phyloP scores from a whole-genome alignment of 768 basidiomycete species.

The Zangia roseola region DNA sequence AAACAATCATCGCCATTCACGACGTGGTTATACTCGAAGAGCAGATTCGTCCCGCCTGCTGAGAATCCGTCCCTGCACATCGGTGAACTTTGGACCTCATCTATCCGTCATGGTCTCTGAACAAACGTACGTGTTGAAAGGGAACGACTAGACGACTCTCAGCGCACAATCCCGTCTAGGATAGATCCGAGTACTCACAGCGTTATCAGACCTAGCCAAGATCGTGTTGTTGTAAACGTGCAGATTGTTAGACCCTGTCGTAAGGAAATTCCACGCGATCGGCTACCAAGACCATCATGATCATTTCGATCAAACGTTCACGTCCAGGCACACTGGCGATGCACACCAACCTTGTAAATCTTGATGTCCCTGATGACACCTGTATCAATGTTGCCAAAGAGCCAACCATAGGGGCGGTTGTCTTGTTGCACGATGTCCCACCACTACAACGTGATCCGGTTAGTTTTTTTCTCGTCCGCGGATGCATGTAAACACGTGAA shows the following conservation, averaged over 20 bases:
- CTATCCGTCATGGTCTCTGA: too few relatives aligned
- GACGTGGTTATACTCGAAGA: conserved; percentile 36
- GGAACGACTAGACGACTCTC: not conserved
- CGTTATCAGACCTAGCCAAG: conserved; percentile 47
- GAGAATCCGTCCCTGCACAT: too few relatives aligned
- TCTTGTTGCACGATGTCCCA: conserved; percentile 53
- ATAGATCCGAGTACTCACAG: conserved; percentile 4
- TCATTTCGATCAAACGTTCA: not conserved
- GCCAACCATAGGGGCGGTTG: conserved; percentile 55
- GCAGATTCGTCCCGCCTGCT: not conserved
- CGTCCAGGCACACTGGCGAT: not conserved
- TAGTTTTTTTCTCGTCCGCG: not conserved
- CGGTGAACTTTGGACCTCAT: too few relatives aligned
- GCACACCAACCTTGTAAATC: conserved; percentile 44
- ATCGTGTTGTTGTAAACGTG: conserved; percentile 57
- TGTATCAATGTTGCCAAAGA: conserved; percentile 50
- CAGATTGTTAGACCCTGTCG: conserved; percentile 47
- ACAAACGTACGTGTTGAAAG: not conserved
- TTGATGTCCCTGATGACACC: conserved; percentile 60
- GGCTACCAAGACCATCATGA: conserved; percentile 35
- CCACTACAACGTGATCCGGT: conserved; percentile 40
- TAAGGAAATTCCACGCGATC: conserved; percentile 58
- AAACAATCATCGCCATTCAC: conserved; percentile 65
- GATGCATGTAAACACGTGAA: not conserved
- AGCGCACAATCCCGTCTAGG: not conserved